Conservation (phyloP, 805 yeast species). For the Pichia cabralensis region DNA sequence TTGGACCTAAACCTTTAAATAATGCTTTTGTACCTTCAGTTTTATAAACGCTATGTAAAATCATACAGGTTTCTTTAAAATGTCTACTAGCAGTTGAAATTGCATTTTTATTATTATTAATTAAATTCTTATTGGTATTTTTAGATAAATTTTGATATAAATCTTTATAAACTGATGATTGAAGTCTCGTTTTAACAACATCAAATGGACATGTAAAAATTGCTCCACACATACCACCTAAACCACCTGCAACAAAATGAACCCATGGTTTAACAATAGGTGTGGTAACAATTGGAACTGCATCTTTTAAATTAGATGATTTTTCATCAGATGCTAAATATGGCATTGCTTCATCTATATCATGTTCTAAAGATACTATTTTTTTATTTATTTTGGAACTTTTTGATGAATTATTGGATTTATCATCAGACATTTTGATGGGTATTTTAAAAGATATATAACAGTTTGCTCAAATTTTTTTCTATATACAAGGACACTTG, state of each 20-base stretch:
- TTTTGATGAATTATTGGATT: no score
- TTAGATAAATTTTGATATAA: conserved; percentile 36
- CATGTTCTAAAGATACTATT: conserved; percentile 1
- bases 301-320: conserved; percentile 39
- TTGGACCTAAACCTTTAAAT: conserved; percentile 94
- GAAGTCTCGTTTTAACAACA: conserved; percentile 90
- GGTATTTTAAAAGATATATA: no score
- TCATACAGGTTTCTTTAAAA: conserved; percentile 72
- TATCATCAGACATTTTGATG: no score
- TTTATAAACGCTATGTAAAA: conserved; percentile 55
- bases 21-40: conserved; percentile 79
- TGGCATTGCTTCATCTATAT: conserved; percentile 38
- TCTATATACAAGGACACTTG: no score
- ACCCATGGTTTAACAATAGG: conserved; percentile 46
- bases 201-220: conserved; percentile 90
- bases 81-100: conserved; percentile 44
- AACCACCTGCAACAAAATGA: conserved; percentile 83
- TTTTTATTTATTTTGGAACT: neutral
- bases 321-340: conserved; percentile 67
- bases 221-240: conserved; percentile 98
- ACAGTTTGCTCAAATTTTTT: no score
- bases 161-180: conserved; percentile 70
- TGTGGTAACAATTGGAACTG: conserved; percentile 5
- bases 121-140: neutral
- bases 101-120: conserved; percentile 7